A percentile compares a stretch with the other conserved stretches of the same genome.
These are phyloP conservation scores for Scedosporium minutisporum DNA, from an alignment of 2,329 filamentous ascomycete genomes.

Conservation along the genomic window DNA sequence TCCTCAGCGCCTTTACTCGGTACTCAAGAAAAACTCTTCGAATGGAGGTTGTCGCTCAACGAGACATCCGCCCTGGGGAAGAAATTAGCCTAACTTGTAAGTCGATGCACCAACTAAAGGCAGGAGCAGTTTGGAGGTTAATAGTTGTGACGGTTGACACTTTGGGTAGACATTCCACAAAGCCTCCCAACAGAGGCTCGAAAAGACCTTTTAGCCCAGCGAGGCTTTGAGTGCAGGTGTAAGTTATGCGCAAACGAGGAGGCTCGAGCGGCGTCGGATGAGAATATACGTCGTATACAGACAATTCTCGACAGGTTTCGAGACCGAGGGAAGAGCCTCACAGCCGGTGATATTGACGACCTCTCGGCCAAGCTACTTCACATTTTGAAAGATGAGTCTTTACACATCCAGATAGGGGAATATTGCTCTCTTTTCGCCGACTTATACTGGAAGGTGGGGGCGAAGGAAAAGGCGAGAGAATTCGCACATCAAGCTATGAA, in stretches of 20 bases:
- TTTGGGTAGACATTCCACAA: conserved; percentile 5
- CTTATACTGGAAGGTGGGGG: not conserved
- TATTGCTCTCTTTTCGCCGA: conserved; percentile 2
- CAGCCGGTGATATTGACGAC: not conserved
- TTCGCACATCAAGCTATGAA: not conserved
- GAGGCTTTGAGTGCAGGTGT: conserved; percentile 20
- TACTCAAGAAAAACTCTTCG: conserved; percentile 14
- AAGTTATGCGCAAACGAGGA: conserved; percentile 16
- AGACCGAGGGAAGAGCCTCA: not conserved
- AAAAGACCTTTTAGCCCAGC: conserved; percentile 12
- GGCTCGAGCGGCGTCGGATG: not conserved
- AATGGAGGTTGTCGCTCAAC: conserved; percentile 17
- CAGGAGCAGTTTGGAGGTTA: not conserved
- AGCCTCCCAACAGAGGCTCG: conserved; percentile 14
- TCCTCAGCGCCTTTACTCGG: conserved; percentile 17
- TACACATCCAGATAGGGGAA: not conserved
- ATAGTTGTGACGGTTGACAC: not conserved
- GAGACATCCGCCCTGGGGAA: conserved; percentile 16
- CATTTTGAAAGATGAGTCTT: not conserved
- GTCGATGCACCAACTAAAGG: not conserved
- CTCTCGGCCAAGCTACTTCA: not conserved
- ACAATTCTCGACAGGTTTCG: conserved; percentile 1
- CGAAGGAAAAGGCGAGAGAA: not conserved
- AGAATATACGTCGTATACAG: not conserved
- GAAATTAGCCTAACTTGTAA: conserved; percentile 20